Evolutionary conservation across 2,329 filamentous ascomycete species (phyloP).

Genomic region (Clarireedia homoeocarpa): DNA sequence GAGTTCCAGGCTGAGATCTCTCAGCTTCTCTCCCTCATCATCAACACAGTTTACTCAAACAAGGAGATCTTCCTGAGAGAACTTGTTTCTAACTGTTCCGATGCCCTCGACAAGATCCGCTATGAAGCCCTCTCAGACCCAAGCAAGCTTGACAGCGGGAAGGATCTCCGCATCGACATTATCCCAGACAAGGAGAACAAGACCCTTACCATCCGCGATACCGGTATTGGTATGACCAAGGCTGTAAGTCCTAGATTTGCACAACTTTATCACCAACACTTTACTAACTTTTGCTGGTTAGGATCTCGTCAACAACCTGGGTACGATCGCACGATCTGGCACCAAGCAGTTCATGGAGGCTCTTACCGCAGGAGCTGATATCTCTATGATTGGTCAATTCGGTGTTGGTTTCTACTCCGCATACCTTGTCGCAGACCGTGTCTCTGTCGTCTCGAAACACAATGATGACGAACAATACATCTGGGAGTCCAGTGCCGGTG

Average conservation of each 20-base stretch:
- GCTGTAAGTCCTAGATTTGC: conserved; percentile 58
- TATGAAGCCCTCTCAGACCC: conserved; percentile 97
- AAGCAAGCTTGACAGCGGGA: conserved; percentile 92
- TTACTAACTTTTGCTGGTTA: conserved; percentile 37
- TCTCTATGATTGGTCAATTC: conserved; percentile 99
- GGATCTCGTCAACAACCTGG: conserved; percentile 99
- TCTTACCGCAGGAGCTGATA: conserved; percentile 93
- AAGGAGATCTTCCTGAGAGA: conserved; percentile 99
- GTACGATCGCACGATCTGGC: conserved; percentile 97
- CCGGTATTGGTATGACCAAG: conserved; percentile 99
- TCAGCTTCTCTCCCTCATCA: conserved; percentile 98
- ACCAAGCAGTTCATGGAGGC: conserved; percentile 99
- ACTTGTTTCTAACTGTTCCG: conserved; percentile 95
- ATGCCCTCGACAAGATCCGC: conserved; percentile 99
- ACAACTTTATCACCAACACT: too few relatives aligned
- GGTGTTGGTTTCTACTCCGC: conserved; percentile 99
- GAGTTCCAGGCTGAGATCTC: conserved; percentile 99
- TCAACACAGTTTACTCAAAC: conserved; percentile 99
- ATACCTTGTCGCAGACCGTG: conserved; percentile 96
- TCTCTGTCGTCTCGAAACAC: conserved; percentile 95
- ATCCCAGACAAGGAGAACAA: conserved; percentile 96
- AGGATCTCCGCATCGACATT: conserved; percentile 98
- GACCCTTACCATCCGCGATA: conserved; percentile 95
- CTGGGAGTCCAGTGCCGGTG: conserved; percentile 96
- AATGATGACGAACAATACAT: conserved; percentile 99